Percentiles rank a stretch among this genome's conserved stretches.
phyloP scores from a whole-genome alignment of 2,329 filamentous ascomycete genomes.

The Phialocephala subalpina region DNA sequence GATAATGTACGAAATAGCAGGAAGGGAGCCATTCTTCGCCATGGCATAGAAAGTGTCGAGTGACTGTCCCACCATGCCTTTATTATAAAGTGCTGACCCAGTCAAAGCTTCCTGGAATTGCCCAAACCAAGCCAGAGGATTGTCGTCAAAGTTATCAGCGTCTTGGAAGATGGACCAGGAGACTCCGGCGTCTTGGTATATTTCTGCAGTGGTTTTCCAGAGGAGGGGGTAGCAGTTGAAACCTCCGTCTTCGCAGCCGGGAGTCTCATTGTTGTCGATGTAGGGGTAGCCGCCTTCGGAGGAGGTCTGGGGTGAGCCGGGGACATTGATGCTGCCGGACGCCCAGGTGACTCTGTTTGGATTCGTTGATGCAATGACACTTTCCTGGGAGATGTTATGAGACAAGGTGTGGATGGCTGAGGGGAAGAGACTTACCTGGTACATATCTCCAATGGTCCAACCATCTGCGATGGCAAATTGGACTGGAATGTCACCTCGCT shows the following conservation, averaged over 20 bases:
- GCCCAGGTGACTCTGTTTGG: slow-evolving; percentile 55
- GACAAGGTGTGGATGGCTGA: no score
- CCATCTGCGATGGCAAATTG: slow-evolving; percentile 63
- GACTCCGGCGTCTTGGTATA: slow-evolving; percentile 51
- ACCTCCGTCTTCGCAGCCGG: slow-evolving; percentile 50
- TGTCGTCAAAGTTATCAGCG: slow-evolving; percentile 56
- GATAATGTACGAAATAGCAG: slow-evolving; percentile 59
- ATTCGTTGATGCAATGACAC: slow-evolving; percentile 53
- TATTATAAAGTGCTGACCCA: slow-evolving; percentile 47
- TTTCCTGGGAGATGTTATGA: slow-evolving; percentile 45
- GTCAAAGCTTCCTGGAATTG: slow-evolving; percentile 53
- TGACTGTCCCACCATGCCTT: slow-evolving; percentile 45
- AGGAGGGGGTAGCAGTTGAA: slow-evolving; percentile 56
- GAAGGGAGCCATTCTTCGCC: slow-evolving; percentile 59
- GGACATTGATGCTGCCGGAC: slow-evolving; percentile 54
- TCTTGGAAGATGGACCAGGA: slow-evolving; percentile 57
- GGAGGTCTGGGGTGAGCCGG: slow-evolving; percentile 50
- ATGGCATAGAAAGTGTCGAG: slow-evolving; percentile 57
- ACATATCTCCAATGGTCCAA: slow-evolving; percentile 64
- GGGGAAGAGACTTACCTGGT: slow-evolving; percentile 47
- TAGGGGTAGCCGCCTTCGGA: slow-evolving; percentile 50
- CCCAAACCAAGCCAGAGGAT: slow-evolving; percentile 53
- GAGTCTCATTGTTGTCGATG: slow-evolving; percentile 55
- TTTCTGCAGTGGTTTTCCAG: slow-evolving; percentile 55
- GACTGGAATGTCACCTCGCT: slow-evolving; percentile 59